Evolutionary conservation across 2,329 filamentous ascomycete genomes (phyloP).

Genomic region (Calonectria crousiana): DNA sequence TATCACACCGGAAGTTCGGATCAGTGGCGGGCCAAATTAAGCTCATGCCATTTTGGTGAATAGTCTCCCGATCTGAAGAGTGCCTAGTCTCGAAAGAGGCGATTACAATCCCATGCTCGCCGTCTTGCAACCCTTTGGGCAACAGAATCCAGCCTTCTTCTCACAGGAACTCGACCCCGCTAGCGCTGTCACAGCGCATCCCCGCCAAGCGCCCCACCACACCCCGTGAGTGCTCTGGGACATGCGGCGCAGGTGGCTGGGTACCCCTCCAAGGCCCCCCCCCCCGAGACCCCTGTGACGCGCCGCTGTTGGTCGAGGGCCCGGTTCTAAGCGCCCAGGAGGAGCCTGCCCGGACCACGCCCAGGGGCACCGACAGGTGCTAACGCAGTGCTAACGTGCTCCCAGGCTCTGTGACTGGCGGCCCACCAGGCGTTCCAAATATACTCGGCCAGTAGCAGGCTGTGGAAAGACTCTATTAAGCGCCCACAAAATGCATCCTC

Average conservation of each 20-base stretch:
- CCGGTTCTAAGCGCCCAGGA: conserved; percentile 41
- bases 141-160: background rate
- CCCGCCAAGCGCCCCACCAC: conserved; percentile 19
- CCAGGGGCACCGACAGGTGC: conserved; percentile 25
- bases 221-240: conserved; percentile 12
- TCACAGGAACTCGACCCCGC: conserved; percentile 8
- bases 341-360: conserved; percentile 21
- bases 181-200: conserved; percentile 47
- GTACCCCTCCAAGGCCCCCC: background rate
- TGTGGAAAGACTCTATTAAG: conserved; percentile 38
- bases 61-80: conserved; percentile 19
- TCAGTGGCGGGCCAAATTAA: conserved; percentile 9
- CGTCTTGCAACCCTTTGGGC: conserved; percentile 1
- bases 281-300: background rate
- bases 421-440: conserved; percentile 41
- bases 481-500: conserved; percentile 36
- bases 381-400: conserved; percentile 26
- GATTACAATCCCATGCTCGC: background rate
- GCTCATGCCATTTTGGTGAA: conserved; percentile 26
- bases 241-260: conserved; percentile 16
- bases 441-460: conserved; percentile 42
- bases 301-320: conserved; percentile 36
- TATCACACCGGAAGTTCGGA: conserved; percentile 24
- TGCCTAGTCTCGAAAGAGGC: conserved; percentile 3
- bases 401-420: conserved; percentile 30